Percentiles rank a stretch among this genome's conserved stretches.
phyloP scores from a whole-genome alignment of 2,329 filamentous ascomycete species.

The Fusarium secorum region DNA sequence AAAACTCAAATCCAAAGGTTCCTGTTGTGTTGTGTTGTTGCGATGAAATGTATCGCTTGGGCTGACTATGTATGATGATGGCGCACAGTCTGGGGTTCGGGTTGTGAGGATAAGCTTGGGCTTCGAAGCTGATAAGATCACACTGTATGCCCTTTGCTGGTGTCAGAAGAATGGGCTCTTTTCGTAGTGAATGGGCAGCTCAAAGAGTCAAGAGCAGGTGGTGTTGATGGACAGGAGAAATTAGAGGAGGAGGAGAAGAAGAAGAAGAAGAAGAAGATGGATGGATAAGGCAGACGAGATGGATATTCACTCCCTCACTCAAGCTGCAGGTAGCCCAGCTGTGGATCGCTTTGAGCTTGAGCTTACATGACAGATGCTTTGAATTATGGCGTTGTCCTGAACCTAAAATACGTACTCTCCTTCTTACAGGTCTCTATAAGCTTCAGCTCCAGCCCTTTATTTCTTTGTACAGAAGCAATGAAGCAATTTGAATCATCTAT shows the following conservation, averaged over 20 bases:
- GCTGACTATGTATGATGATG: constrained; percentile 21
- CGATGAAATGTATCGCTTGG: constrained; percentile 4
- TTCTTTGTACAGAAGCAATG: background rate
- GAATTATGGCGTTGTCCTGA: background rate
- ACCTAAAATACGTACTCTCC: background rate
- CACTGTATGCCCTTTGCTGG: background rate
- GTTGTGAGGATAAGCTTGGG: constrained; percentile 19
- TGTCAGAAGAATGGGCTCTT: background rate
- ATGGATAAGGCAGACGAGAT: constrained; percentile 6
- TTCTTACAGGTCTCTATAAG: background rate
- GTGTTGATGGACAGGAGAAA: background rate
- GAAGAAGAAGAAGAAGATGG: background rate
- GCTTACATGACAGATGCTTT: constrained; percentile 5
- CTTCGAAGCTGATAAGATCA: constrained; percentile 12
- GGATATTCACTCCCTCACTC: constrained; percentile 8
- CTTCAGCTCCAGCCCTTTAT: background rate
- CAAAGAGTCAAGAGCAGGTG: background rate
- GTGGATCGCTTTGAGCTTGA: constrained; percentile 27
- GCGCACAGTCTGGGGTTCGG: constrained; percentile 20
- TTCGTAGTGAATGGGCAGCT: background rate
- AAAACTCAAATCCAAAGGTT: constrained; percentile 28
- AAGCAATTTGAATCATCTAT: background rate
- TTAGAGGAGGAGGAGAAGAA: background rate
- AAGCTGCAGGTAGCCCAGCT: background rate
- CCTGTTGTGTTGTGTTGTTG: background rate